Base-by-base conservation (phyloP, 306 rosid genomes). In the Notholithocarpus densiflorus region DNA sequence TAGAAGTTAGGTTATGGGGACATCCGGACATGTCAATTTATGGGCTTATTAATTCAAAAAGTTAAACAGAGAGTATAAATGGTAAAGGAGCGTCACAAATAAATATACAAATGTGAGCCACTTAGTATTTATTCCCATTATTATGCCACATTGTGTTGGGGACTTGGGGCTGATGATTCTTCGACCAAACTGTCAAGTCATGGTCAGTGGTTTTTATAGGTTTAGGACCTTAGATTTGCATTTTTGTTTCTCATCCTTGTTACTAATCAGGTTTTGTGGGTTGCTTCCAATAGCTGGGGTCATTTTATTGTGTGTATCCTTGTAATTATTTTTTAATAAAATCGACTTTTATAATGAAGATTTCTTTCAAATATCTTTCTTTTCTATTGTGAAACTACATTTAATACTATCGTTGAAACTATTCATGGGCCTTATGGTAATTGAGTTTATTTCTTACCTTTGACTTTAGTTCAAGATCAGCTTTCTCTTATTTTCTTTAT, bases 211-310 rank as follows among this genome's bases (percentile, higher is more conserved):
- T 48, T 66, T 66, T 66, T 2, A 31, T 10, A 13, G 71, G 34
- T 66, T 31, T 9, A 12, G 26, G 24, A 31, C 51, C 6, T 62
- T 5, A 26, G 34, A 12, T 62, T 9, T 21, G 18, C 51, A 66
- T 66, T 32, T 19, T 65, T 32, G 24, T 66, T 66, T 66, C 52
- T 66, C 72, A 66, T 66, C 72, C 72, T 66, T 20, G 20, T 66
- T 19, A 66, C 34, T 18, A 10, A 66, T 34, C 14, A n/a, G 14
- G 52, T 66, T 66, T 23, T 2, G 34, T 19, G 52, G 51, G 26
- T 66, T 18, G 71, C 34, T 31, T 18, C 6, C 20, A 18, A 65
- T 29, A 65, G 24, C 21, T 5, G 34, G 24, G 71, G 21, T 65
- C 17, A 32, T 65, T 32, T 62, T 66, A 66, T 66, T 66, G 72